phyloP scores from a whole-genome alignment of 140 eudicot genomes.

The Flaveria floridana region DNA sequence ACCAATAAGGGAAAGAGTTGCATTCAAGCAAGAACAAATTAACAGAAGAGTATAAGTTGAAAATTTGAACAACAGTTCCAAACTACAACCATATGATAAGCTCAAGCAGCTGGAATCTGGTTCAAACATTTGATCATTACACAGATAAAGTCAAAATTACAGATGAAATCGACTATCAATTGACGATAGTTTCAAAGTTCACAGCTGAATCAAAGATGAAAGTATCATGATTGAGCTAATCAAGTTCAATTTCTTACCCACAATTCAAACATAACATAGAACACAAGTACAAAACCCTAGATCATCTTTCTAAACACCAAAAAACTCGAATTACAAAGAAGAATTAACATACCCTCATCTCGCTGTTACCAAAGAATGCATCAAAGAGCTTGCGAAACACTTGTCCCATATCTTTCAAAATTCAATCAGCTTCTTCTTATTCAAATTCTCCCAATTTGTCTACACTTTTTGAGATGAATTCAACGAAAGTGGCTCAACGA shows the following conservation, averaged over 20 bases:
- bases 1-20: neutral
- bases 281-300: constrained; percentile 21
- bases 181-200: no score
- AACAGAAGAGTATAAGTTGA: neutral
- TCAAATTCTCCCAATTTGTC: neutral
- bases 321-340: neutral
- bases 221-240: no score
- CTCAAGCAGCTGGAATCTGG: neutral
- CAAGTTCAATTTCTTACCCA: no score
- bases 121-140: neutral
- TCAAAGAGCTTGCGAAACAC: constrained; percentile 88
- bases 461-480: neutral
- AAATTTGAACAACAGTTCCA: neutral
- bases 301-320: neutral
- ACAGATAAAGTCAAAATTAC: constrained; percentile 1
- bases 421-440: constrained; percentile 19
- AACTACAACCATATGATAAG: neutral
- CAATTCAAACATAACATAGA: neutral
- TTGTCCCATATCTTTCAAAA: constrained; percentile 65
- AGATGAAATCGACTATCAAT: no score
- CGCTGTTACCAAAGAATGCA: constrained; percentile 85
- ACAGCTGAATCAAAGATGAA: no score
- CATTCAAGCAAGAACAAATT: neutral
- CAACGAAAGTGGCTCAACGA: constrained; percentile 19
- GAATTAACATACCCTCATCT: constrained; percentile 72